phyloP scores from a whole-genome alignment of 805 yeast species.

The Yamadazyma olivae region DNA sequence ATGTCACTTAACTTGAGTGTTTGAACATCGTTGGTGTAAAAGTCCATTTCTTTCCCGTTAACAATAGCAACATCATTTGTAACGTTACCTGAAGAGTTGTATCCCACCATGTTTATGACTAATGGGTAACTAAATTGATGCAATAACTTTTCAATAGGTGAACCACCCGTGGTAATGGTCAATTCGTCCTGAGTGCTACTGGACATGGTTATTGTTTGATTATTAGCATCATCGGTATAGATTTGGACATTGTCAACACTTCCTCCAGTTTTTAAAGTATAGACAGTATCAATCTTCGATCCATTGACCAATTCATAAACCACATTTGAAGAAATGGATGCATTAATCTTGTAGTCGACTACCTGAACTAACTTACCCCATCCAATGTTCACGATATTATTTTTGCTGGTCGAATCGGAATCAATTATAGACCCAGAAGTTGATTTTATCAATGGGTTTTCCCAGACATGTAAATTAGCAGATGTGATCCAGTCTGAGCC shows the following conservation, averaged over 20 bases:
- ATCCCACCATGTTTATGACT: slow-evolving; percentile 8
- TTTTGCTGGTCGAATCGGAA: slow-evolving; percentile 12
- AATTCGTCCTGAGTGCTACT: slow-evolving; percentile 10
- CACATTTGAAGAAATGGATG: slow-evolving; percentile 31
- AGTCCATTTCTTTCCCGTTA: slow-evolving; percentile 1
- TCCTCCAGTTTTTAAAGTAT: slow-evolving; percentile 26
- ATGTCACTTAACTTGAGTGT: not conserved
- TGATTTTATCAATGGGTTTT: slow-evolving; percentile 35
- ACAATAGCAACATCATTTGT: slow-evolving; percentile 3
- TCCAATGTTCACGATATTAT: slow-evolving; percentile 6
- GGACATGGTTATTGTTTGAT: slow-evolving; percentile 29
- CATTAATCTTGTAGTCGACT: slow-evolving; percentile 31
- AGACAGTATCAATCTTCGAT: slow-evolving; percentile 22
- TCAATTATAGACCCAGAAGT: slow-evolving; percentile 38
- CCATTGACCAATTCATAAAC: slow-evolving; percentile 39
- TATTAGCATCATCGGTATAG: slow-evolving; percentile 37
- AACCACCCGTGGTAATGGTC: not conserved
- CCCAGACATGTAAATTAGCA: slow-evolving; percentile 56
- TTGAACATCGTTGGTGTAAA: not conserved
- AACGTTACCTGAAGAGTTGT: not conserved
- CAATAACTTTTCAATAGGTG: slow-evolving; percentile 12
- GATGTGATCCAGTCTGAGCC: slow-evolving; percentile 59
- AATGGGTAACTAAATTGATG: slow-evolving; percentile 23
- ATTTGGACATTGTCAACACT: slow-evolving; percentile 36
- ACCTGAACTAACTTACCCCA: slow-evolving; percentile 24